A percentile compares a stretch with the other conserved stretches of the same genome.
phyloP scores from a whole-genome alignment of 1,284 basidiomycete genomes.

The Ustilago cynodontis region DNA sequence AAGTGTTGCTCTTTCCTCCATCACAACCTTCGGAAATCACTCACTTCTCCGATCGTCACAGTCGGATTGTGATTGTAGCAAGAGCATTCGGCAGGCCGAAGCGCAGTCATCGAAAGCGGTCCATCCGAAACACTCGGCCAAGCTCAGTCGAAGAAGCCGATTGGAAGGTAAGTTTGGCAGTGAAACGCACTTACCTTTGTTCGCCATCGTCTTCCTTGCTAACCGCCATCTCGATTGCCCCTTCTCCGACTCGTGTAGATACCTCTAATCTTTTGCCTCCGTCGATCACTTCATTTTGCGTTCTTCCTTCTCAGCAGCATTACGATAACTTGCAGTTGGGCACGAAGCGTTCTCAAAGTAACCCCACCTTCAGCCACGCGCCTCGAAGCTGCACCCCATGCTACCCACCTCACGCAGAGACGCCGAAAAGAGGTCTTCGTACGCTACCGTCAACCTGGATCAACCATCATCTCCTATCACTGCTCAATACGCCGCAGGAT shows the following conservation, averaged over 20 bases:
- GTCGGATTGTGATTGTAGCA: constrained; percentile 1
- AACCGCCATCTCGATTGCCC: constrained; percentile 1
- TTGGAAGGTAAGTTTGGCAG: constrained; percentile 3
- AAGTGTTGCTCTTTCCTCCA: constrained; percentile 15
- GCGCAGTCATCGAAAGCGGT: neutral
- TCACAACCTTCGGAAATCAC: constrained; percentile 4
- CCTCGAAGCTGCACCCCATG: constrained; percentile 32
- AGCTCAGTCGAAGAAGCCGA: neutral
- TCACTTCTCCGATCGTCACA: neutral
- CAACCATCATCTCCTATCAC: constrained; percentile 17
- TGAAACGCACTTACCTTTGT: neutral
- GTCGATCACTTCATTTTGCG: neutral
- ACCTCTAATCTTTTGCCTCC: neutral
- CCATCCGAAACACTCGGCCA: neutral
- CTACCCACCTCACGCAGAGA: constrained; percentile 42
- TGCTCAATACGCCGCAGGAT: constrained; percentile 13
- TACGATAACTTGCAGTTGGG: neutral
- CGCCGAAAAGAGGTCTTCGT: constrained; percentile 43
- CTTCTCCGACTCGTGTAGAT: neutral
- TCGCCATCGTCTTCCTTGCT: constrained; percentile 2
- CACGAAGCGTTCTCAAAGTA: neutral
- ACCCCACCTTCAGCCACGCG: constrained; percentile 5
- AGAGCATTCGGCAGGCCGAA: constrained; percentile 3
- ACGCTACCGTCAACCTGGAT: constrained; percentile 32
- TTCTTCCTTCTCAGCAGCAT: neutral